Percentiles rank a stretch among this genome's conserved stretches.
These are phyloP conservation scores for Skeletonema marinoi DNA, from an alignment of 108 stramenopile species.

Conservation along the genomic window DNA sequence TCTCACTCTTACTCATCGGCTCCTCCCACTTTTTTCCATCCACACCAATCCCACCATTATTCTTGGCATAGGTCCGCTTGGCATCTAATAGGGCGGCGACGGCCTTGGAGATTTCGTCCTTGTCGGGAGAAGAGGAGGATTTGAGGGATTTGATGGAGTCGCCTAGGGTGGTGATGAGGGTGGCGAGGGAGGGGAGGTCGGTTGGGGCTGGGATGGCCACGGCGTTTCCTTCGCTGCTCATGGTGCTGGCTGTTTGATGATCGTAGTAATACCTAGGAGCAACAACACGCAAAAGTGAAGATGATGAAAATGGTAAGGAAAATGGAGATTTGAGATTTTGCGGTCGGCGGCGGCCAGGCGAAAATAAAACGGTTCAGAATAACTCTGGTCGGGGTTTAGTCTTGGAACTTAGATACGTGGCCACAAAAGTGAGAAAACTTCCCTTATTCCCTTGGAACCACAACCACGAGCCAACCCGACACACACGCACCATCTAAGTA, in stretches of 20 bases:
- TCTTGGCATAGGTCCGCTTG: slow-evolving; percentile 67
- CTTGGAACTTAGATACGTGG: no score
- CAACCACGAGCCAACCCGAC: no score
- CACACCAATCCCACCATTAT: slow-evolving; percentile 78
- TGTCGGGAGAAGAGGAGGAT: slow-evolving; percentile 49
- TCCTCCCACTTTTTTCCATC: slow-evolving; percentile 79
- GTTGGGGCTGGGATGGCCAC: slow-evolving; percentile 35
- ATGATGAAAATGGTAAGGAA: no score
- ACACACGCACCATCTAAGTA: no score
- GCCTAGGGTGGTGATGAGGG: slow-evolving; percentile 54
- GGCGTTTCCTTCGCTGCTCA: slow-evolving; percentile 45
- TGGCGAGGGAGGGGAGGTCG: slow-evolving; percentile 49
- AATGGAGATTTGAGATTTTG: no score
- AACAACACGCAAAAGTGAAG: no score
- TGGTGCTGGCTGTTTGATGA: slow-evolving; percentile 3
- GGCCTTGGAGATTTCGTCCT: slow-evolving; percentile 52
- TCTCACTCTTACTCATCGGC: slow-evolving; percentile 69
- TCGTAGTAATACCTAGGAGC: no score
- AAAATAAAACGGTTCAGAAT: no score
- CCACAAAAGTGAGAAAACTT: no score
- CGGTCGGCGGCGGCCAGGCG: background rate
- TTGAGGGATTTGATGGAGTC: slow-evolving; percentile 64
- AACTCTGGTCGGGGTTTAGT: no score
- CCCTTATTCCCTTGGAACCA: no score
- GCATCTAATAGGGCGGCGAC: slow-evolving; percentile 58